Percentiles rank a stretch among this genome's conserved stretches.
phyloP scores from a whole-genome alignment of 108 stramenopile species.

The Pseudonitzschia multiseries region DNA sequence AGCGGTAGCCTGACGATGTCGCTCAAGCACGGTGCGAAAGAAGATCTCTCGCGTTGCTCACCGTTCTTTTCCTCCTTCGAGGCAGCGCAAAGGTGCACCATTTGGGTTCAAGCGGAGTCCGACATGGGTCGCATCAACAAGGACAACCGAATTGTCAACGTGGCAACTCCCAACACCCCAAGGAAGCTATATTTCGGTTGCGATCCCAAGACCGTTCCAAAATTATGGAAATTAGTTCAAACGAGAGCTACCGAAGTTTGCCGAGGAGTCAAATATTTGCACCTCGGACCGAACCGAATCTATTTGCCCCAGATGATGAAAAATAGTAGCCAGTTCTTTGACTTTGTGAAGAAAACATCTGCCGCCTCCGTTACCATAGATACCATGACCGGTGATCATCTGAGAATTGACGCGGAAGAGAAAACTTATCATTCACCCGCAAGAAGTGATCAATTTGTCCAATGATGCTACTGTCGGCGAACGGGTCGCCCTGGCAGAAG shows the following conservation, averaged over 20 bases:
- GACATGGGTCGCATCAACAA: constrained; percentile 76
- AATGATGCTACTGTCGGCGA: constrained; percentile 35
- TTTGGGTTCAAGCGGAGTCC: constrained; percentile 79
- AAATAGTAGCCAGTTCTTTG: constrained; percentile 63
- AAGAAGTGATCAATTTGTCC: constrained; percentile 13
- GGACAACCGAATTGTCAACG: constrained; percentile 48
- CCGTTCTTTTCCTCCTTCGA: constrained; percentile 76
- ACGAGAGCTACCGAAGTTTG: constrained; percentile 54
- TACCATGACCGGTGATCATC: constrained; percentile 68
- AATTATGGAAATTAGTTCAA: constrained; percentile 58
- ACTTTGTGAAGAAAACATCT: constrained; percentile 59
- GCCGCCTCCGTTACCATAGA: constrained; percentile 62
- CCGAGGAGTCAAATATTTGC: constrained; percentile 70
- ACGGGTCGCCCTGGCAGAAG: constrained; percentile 64
- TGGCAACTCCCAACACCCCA: constrained; percentile 47
- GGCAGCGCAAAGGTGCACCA: constrained; percentile 59
- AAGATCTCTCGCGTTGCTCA: constrained; percentile 53
- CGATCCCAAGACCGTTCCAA: constrained; percentile 53
- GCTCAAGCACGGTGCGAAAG: constrained; percentile 40
- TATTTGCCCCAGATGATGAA: constrained; percentile 61
- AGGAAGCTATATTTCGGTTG: constrained; percentile 76
- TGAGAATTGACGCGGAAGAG: constrained; percentile 65
- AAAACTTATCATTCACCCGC: background rate
- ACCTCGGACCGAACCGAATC: constrained; percentile 68
- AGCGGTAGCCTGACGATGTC: background rate